Evolutionary conservation across 2,329 filamentous ascomycete genomes (phyloP), one percentile per base, ranked within the genome.

Genomic region (Fusarium gaditjirri): DNA sequence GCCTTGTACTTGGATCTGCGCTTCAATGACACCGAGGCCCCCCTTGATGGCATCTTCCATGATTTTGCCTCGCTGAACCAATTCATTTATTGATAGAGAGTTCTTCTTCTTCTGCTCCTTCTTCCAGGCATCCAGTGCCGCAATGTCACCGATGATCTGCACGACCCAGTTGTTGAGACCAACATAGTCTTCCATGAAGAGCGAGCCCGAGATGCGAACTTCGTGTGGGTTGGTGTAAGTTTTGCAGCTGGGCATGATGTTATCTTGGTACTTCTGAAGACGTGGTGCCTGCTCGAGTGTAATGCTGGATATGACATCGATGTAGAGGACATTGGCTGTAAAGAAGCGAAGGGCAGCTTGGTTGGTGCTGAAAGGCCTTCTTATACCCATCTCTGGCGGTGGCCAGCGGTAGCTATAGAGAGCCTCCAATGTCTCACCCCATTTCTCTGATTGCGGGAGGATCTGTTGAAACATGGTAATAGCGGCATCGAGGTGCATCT

Each of bases 111-210:
- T 83, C 67, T 83, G 83, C 27, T 84, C 78, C 71, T 85, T 84
- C 78, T 90, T 91, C 85, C 86, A 89, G 3, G 84, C 82, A 56
- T 88, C 84, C 11, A 92, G 81, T 2, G 83, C 77, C 19, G 88
- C 82, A 50, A 89, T 85, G 25, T 88, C 84, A 17, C 85, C 86
- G 46, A 92, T 83, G n/a, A 84, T 80, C 49, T 87, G 79, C 49
- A 91, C 72, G 2, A 85, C 84, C 87, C 87, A 89, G 76, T 90
- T 91, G 47, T 87, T 81, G 65, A 88, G 83, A 4, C 89, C 89
- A 43, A 88, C 78, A 53, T 88, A 85, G 36, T 86, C 83, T 53
- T 86, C 84, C 60, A 90, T 81, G 55, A 81, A 80, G 42, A 86
- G 78, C 2, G 78, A 79, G 1, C 79, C 77, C 2, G 76, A 73